Evolutionary conservation across 2,329 filamentous ascomycete species (phyloP), one percentile per base, ranked within the genome.

Genomic region (Colletotrichum sp.): DNA sequence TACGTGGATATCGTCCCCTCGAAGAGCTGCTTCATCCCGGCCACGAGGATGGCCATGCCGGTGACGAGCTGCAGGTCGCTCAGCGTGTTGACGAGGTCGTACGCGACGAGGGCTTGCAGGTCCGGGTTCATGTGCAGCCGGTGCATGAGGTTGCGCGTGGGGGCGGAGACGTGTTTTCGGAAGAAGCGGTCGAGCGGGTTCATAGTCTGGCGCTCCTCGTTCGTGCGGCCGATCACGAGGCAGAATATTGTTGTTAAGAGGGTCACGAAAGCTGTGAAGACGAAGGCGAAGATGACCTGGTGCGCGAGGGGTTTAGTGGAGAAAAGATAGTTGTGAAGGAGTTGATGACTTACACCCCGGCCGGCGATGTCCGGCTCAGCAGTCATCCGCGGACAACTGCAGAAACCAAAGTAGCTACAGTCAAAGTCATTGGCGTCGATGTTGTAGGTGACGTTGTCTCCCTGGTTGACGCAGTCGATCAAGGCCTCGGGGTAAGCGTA

Each of bases 51-150:
- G 3, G 78, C 79, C 44, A 79, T 70, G 29, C 79, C 79, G 0
- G 79, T 80, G 29, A 80, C 79, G 4, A 81, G 78, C 36, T 82
- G 80, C 36, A 78, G 78, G 71, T 81, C 80, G 71, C 71, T 76
- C 6, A 81, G 73, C n/a, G 76, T 70, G 29, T 77, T 62, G 59
- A 78, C 79, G 44, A 80, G 68, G 15, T 81, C 79, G 76, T 77
- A 70, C 27, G 70, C 66, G 19, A 67, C n/a, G 15, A 63, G 44
- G 6, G 63, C 69, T 3, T 72, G 29, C 3, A 75, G 13, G 32
- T 63, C 25, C 11, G 76, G 63, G 64, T 62, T 59, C 25, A 55
- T 25, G 34, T 30, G 39, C 8, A 32, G 34, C 6, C 64, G 69
- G 15, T 16, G 39, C 62, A 66, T 57, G 32, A 74, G 12, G 5